Evolutionary conservation across 106 monocot genomes (phyloP).

Genomic region (Gastrodia elata): DNA sequence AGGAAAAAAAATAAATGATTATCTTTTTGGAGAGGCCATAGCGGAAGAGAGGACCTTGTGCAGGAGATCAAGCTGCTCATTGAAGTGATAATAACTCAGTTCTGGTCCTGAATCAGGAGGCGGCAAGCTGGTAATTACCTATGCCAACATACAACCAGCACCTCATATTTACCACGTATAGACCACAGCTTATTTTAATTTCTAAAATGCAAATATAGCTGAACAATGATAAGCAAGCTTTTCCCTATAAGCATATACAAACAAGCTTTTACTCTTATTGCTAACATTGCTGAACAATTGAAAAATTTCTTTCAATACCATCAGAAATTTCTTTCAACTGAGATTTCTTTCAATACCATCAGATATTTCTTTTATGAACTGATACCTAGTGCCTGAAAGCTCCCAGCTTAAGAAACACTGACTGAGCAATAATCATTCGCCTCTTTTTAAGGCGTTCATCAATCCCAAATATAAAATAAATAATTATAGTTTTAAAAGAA

Average conservation of each 20-base stretch:
- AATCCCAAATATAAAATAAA: no score
- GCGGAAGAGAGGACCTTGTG: constrained; percentile 37
- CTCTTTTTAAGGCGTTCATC: no score
- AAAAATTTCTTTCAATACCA: no score
- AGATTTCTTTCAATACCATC: no score
- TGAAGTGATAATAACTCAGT: constrained; percentile 41
- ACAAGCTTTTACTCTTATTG: no score
- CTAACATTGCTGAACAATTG: no score
- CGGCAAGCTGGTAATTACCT: constrained; percentile 87
- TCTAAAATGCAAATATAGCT: background rate
- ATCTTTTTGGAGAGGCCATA: background rate
- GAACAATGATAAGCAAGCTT: background rate
- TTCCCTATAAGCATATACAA: no score
- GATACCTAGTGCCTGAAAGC: no score
- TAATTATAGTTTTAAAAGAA: background rate
- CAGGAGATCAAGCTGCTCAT: constrained; percentile 82
- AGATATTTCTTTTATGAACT: no score
- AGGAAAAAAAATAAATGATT: background rate
- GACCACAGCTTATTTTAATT: background rate
- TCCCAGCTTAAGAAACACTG: no score
- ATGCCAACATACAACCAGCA: background rate
- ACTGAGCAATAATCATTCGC: no score
- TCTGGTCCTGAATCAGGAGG: constrained; percentile 79
- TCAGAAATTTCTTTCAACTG: no score
- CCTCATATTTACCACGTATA: background rate